phyloP scores from a whole-genome alignment of 345 rosid species.

The Stellera chamaejasme region DNA sequence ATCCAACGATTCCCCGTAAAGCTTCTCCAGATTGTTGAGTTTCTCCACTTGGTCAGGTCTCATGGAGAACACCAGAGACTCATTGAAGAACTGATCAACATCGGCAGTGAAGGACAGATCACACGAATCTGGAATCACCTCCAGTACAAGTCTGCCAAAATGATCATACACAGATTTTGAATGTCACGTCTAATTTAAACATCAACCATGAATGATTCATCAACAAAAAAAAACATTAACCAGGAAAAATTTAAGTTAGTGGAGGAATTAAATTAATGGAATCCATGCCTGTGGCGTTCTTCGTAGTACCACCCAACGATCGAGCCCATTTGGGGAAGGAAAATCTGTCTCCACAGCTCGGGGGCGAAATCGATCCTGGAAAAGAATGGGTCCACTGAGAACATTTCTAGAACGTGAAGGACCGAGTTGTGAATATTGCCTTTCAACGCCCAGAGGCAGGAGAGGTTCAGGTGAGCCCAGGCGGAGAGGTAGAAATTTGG shows the following conservation, averaged over 20 bases:
- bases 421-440: slow-evolving; percentile 26
- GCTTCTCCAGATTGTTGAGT: slow-evolving; percentile 41
- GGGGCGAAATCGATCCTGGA: slow-evolving; percentile 59
- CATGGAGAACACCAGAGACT: slow-evolving; percentile 40
- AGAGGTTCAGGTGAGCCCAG: slow-evolving; percentile 57
- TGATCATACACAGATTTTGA: slow-evolving; percentile 28
- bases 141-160: slow-evolving; percentile 49
- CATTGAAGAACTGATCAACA: slow-evolving; percentile 47
- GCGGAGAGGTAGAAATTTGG: slow-evolving; percentile 67
- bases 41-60: slow-evolving; percentile 56
- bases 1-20: slow-evolving; percentile 49
- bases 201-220: no score
- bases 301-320: slow-evolving; percentile 63
- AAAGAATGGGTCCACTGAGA: slow-evolving; percentile 55
- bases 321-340: slow-evolving; percentile 57
- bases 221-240: no score
- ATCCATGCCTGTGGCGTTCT: slow-evolving; percentile 33
- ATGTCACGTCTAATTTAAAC: no score
- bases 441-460: slow-evolving; percentile 50
- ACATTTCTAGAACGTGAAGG: slow-evolving; percentile 55
- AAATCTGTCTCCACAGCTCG: slow-evolving; percentile 53
- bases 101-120: slow-evolving; percentile 53
- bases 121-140: slow-evolving; percentile 42
- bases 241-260: no score
- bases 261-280: no score